Evolutionary conservation across 2,329 filamentous ascomycete genomes (phyloP).

Genomic region (Diaporthe amygdali): DNA sequence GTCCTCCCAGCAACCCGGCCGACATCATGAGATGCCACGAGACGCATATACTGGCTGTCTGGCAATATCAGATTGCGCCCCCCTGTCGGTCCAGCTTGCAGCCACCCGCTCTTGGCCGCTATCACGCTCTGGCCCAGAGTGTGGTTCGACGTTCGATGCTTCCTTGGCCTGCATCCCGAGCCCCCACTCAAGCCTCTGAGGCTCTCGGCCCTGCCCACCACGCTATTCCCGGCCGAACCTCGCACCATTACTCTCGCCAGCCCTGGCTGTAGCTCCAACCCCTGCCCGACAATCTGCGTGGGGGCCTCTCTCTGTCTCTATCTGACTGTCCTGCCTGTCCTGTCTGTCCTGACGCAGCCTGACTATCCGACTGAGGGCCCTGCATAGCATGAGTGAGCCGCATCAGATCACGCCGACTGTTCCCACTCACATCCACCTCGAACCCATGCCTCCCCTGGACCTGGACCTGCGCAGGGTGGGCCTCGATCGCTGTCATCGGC

Average conservation of each 20-base stretch:
- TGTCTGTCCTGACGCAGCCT: too few species aligned
- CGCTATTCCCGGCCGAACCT: constrained; percentile 13
- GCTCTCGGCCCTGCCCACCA: constrained; percentile 14
- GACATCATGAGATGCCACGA: constrained; percentile 8
- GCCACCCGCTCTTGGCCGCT: not conserved
- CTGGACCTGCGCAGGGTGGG: not conserved
- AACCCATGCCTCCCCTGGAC: not conserved
- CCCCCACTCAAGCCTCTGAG: not conserved
- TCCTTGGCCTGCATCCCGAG: not conserved
- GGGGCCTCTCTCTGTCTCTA: not conserved
- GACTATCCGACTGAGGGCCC: not conserved
- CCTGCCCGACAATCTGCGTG: not conserved
- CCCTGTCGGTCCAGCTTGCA: not conserved
- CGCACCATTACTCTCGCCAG: constrained; percentile 5
- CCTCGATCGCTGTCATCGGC: not conserved
- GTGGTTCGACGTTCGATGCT: constrained; percentile 12
- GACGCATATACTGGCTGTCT: not conserved
- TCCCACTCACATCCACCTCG: not conserved
- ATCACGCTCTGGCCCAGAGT: constrained; percentile 3
- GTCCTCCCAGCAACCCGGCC: not conserved
- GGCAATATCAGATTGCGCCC: not conserved
- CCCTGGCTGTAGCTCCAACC: not conserved
- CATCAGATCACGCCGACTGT: not conserved
- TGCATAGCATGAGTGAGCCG: constrained; percentile 15
- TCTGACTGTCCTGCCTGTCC: not conserved